Conservation (phyloP, 1,284 basidiomycete species). For the Entoloma clypeatum region DNA sequence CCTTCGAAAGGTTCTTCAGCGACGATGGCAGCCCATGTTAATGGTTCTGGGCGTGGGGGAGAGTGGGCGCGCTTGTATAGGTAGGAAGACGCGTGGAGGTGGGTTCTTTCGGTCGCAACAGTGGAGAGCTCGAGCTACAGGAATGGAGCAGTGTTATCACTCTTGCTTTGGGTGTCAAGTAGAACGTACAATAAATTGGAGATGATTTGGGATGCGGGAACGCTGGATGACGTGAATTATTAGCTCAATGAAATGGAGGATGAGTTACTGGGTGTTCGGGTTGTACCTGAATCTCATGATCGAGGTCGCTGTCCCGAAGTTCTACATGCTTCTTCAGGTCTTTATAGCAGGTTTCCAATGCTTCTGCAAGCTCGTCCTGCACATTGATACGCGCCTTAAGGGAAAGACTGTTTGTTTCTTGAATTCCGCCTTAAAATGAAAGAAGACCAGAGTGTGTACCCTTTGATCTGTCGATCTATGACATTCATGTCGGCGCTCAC, state of each 20-base stretch:
- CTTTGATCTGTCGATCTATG: conserved; percentile 54
- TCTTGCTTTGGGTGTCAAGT: background rate
- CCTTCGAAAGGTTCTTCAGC: conserved; percentile 76
- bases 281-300: conserved; percentile 62
- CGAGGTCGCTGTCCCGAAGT: conserved; percentile 53
- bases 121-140: conserved; percentile 53
- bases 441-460: conserved; percentile 36
- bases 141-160: background rate
- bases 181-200: conserved; percentile 62
- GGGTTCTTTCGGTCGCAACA: conserved; percentile 44
- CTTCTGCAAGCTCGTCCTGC: conserved; percentile 54
- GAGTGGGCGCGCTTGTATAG: conserved; percentile 47
- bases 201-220: conserved; percentile 60
- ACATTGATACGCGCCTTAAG: conserved; percentile 70
- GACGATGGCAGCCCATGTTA: conserved; percentile 74
- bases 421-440: conserved; percentile 9
- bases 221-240: conserved; percentile 31
- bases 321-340: conserved; percentile 47
- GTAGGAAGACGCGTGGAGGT: conserved; percentile 47
- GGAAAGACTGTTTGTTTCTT: conserved; percentile 39
- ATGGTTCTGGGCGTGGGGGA: conserved; percentile 32
- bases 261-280: conserved; percentile 43
- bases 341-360: conserved; percentile 48
- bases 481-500: conserved; percentile 50
- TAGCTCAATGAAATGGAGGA: conserved; percentile 4